Conservation (phyloP, 345 rosid species). For the Boechera retrofracta region DNA sequence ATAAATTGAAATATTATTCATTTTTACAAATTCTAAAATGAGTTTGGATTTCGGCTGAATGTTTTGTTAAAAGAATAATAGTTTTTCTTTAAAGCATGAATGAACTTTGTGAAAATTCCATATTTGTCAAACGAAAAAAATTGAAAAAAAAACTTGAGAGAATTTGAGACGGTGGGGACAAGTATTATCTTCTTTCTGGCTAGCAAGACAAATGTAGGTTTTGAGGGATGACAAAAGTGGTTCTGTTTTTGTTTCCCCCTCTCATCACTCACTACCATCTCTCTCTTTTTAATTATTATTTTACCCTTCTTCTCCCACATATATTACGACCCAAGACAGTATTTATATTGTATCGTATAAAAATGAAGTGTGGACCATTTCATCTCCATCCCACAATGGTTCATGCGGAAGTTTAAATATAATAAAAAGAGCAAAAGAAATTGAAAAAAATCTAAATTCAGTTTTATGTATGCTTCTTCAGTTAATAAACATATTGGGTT, state of each 20-base stretch:
- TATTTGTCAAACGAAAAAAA: constrained; percentile 29
- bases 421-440: neutral
- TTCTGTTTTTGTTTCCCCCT: constrained; percentile 44
- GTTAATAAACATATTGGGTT: neutral
- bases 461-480: constrained; percentile 6
- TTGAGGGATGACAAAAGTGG: constrained; percentile 43
- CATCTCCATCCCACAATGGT: constrained; percentile 13
- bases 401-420: neutral
- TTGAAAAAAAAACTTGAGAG: neutral
- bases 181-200: constrained; percentile 47
- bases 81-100: neutral
- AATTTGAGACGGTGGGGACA: constrained; percentile 51
- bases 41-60: neutral
- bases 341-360: neutral
- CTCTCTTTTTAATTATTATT: neutral
- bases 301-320: constrained; percentile 34
- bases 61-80: neutral
- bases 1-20: neutral
- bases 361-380: constrained; percentile 31
- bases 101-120: neutral
- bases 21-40: neutral
- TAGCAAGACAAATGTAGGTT: constrained; percentile 46
- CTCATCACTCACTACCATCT: constrained; percentile 44
- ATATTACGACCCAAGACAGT: constrained; percentile 20
- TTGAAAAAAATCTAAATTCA: neutral